Evolutionary conservation across 2,329 filamentous ascomycete species (phyloP), one percentile per base, ranked within the genome.

Genomic region (Thermomyces lanuginosus): DNA sequence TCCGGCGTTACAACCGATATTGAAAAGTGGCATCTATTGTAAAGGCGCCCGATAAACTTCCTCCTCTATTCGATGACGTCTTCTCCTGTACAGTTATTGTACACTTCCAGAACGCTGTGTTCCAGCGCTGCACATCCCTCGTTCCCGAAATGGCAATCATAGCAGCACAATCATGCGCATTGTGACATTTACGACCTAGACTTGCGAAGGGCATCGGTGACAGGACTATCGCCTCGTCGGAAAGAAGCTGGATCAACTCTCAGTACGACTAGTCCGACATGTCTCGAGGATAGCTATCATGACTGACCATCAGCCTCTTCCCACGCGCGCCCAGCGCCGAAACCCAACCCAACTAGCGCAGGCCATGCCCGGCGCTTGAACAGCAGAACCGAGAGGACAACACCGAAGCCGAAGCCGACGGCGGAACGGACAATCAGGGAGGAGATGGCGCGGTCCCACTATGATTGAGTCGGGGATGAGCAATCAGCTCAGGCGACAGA

Each of bases 371-470:
- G 76, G 58, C 91, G 78, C 70, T 92, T 92, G 72, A 98, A 98
- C 30, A 98, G 63, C 32, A 98, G 77, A 35, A 98, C 84, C 35
- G 89, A 95, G 67, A 98, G 95, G 60, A 98, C 81, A 55, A 98
- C 77, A 53, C 89, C 89, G 61, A 98, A 98, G 43, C 79, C 82
- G 53, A 95, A 78, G 49, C 89, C 89, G 56, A 98, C 77, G 30
- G 80, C 76, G 40, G 86, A 95, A 60, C 91, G 84, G 66, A 98
- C 91, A 53, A 98, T 72, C 58, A 93, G 72, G 51, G 91, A 93
- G 44, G 89, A 95, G 44, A 98, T 75, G 61, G 89, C 93, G 63
- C 80, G 86, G 57, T 98, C 89, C 89, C 89, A 98, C 89, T 98
- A 43, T 39, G 26, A 36, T 36, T 29, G 30, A 38, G 22, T 32